A percentile compares a stretch with the other conserved stretches of the same genome.
Conservation (phyloP, 2,329 filamentous ascomycete species). For the Teratosphaeria zuluensis region DNA sequence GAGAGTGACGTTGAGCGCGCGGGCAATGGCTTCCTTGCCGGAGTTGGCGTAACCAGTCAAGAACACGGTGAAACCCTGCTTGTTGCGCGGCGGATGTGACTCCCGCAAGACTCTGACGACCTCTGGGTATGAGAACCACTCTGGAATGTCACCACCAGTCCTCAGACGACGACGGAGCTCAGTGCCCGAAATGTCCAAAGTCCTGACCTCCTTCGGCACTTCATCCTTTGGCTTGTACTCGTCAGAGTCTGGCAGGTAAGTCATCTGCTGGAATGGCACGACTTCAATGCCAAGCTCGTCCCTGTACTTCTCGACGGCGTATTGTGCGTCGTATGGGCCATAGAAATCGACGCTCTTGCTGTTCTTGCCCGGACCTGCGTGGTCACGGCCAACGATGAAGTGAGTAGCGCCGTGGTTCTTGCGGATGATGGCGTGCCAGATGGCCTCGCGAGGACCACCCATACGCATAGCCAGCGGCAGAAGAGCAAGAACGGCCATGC, state of each 20-base stretch:
- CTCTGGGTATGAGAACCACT: slow-evolving; percentile 99
- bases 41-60: slow-evolving; percentile 93
- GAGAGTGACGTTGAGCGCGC: slow-evolving; percentile 89
- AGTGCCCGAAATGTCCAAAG: slow-evolving; percentile 47
- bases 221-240: slow-evolving; percentile 93
- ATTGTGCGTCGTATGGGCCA: slow-evolving; percentile 93
- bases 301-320: slow-evolving; percentile 91
- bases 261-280: slow-evolving; percentile 99
- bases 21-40: slow-evolving; percentile 93
- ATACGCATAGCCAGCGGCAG: slow-evolving; percentile 97
- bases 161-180: slow-evolving; percentile 88
- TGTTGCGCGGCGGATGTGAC: slow-evolving; percentile 81
- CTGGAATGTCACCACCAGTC: slow-evolving; percentile 87
- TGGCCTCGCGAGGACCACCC: slow-evolving; percentile 94
- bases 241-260: slow-evolving; percentile 92
- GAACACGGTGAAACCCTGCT: slow-evolving; percentile 97
- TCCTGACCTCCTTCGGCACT: slow-evolving; percentile 73
- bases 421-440: slow-evolving; percentile 99
- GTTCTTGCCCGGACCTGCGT: slow-evolving; percentile 97
- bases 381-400: slow-evolving; percentile 98
- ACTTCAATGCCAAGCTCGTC: slow-evolving; percentile 97
- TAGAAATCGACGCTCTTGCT: slow-evolving; percentile 95
- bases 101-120: slow-evolving; percentile 93
- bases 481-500: slow-evolving; percentile 94
- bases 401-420: slow-evolving; percentile 99